These are phyloP conservation scores for Globisporangium nagaii DNA, from an alignment of 352 stramenopile species.

Conservation along the genomic window DNA sequence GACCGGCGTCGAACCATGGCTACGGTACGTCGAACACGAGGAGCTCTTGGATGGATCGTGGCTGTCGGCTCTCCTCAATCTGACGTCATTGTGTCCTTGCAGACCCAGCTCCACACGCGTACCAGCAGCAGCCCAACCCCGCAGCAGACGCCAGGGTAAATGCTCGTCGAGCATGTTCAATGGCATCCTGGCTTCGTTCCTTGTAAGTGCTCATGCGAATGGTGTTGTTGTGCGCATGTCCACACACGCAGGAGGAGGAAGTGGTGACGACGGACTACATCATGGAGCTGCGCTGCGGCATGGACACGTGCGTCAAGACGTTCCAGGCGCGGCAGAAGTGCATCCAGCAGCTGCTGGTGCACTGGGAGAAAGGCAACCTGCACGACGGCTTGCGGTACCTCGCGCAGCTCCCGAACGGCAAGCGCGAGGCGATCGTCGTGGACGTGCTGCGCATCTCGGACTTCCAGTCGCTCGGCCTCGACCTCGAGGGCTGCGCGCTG, in stretches of 20 bases:
- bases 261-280: constrained; percentile 61
- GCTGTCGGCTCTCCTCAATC: too few species aligned
- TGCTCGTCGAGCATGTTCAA: neutral
- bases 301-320: constrained; percentile 78
- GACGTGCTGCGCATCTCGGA: constrained; percentile 68
- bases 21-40: too few species aligned
- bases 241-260: constrained; percentile 11
- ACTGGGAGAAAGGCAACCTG: constrained; percentile 68
- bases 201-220: neutral
- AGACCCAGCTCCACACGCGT: neutral
- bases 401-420: constrained; percentile 52
- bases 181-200: neutral
- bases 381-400: constrained; percentile 71
- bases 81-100: neutral
- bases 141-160: neutral
- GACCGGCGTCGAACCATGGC: neutral
- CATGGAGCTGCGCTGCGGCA: constrained; percentile 78
- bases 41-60: too few species aligned
- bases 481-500: constrained; percentile 68
- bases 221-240: neutral
- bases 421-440: constrained; percentile 64
- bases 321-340: constrained; percentile 66
- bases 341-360: constrained; percentile 55
- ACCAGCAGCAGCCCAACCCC: neutral
- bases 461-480: constrained; percentile 50